phyloP scores from a whole-genome alignment of 1,284 basidiomycete species.

The Ustilago esculenta region DNA sequence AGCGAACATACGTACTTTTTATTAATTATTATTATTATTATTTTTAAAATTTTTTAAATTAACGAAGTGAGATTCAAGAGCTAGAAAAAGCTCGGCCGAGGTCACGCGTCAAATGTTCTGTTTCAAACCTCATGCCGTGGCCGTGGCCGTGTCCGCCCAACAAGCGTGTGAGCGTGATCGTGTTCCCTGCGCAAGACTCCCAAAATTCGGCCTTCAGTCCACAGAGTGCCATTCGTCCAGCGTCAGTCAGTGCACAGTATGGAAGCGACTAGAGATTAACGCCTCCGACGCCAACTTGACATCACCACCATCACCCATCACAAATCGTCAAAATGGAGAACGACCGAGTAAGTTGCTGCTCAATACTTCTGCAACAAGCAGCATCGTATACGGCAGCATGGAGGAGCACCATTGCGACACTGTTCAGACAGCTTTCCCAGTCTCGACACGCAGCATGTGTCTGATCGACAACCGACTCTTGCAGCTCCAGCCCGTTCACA shows the following conservation, averaged over 20 bases:
- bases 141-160: too few species aligned
- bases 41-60: too few species aligned
- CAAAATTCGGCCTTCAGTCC: not conserved
- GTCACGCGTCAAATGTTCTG: conserved; percentile 9
- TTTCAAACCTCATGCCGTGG: too few species aligned
- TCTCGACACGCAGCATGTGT: not conserved
- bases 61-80: too few species aligned
- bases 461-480: not conserved
- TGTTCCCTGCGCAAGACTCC: too few species aligned
- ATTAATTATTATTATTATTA: too few species aligned
- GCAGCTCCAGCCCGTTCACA: not conserved
- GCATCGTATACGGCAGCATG: conserved; percentile 26
- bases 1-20: too few species aligned
- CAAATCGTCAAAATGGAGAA: conserved; percentile 69
- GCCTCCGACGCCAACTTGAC: conserved; percentile 11
- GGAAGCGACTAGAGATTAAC: not conserved
- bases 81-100: conserved; percentile 19
- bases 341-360: conserved; percentile 68
- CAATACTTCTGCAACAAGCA: conserved; percentile 11
- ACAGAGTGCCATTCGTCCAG: too few species aligned
- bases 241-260: not conserved
- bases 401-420: conserved; percentile 20
- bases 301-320: conserved; percentile 40
- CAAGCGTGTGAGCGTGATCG: too few species aligned
- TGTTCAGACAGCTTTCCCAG: not conserved